Evolutionary conservation across 202 grass and related monocot genomes (phyloP).

Genomic region (Thinopyrum obtusiflorum): DNA sequence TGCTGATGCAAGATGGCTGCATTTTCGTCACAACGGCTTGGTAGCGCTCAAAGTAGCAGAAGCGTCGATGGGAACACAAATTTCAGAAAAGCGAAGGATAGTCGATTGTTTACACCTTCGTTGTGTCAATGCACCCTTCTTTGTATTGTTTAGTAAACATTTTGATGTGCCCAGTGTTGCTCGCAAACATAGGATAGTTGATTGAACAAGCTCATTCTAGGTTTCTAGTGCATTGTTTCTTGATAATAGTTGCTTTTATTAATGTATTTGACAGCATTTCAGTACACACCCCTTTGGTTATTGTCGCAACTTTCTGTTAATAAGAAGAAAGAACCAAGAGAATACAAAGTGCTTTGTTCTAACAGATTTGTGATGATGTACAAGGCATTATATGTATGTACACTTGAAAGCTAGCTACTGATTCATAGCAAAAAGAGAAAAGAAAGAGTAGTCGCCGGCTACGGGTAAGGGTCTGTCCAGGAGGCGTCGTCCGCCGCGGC

Average conservation of each 20-base stretch:
- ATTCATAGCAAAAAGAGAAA: no score
- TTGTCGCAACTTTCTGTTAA: not conserved
- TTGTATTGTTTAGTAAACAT: slow-evolving; percentile 33
- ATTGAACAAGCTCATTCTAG: not conserved
- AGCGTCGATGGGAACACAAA: not conserved
- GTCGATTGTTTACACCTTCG: no score
- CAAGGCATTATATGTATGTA: not conserved
- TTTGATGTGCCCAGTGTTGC: not conserved
- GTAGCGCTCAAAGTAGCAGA: not conserved
- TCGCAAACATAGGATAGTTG: not conserved
- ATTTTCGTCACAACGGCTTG: not conserved
- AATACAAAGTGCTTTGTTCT: not conserved
- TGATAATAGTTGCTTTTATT: not conserved
- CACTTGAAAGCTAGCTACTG: no score
- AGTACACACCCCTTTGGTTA: not conserved
- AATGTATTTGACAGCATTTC: not conserved
- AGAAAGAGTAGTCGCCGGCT: not conserved
- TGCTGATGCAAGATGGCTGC: not conserved
- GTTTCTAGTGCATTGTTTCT: not conserved
- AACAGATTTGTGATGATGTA: not conserved
- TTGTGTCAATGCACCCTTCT: slow-evolving; percentile 10
- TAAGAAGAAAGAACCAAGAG: not conserved
- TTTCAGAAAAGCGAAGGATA: not conserved
- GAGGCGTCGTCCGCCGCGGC: slow-evolving; percentile 47
- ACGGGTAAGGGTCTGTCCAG: slow-evolving; percentile 56